These are phyloP conservation scores for Hanseniaspora jakobsenii DNA, from an alignment of 805 yeast species.

Conservation along the genomic window DNA sequence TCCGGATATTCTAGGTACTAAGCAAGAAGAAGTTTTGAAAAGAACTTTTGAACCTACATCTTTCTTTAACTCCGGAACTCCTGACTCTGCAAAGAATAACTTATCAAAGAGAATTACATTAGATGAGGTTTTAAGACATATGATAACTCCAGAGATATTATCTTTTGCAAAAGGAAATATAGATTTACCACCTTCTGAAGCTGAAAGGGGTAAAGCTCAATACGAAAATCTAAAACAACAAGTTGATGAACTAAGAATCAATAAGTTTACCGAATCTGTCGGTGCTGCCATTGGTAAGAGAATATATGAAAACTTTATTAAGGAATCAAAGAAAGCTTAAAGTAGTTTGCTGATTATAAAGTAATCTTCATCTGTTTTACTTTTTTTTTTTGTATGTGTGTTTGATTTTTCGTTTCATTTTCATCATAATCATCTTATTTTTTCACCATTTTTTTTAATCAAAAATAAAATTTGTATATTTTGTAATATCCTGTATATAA, in stretches of 20 bases:
- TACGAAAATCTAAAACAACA: conserved; percentile 38
- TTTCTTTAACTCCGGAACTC: conserved; percentile 55
- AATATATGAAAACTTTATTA: conserved; percentile 29
- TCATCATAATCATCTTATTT: too few relatives aligned
- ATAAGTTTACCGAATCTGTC: conserved; percentile 33
- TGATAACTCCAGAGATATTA: conserved; percentile 42
- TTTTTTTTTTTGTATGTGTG: background rate
- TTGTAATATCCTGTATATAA: too few relatives aligned
- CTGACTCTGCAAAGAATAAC: conserved; percentile 49
- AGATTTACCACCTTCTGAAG: conserved; percentile 59
- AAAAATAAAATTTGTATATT: too few relatives aligned
- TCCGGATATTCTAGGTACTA: conserved; percentile 50
- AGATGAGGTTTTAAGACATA: conserved; percentile 31
- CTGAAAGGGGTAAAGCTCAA: conserved; percentile 48
- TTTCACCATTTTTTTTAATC: too few relatives aligned
- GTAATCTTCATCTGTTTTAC: background rate
- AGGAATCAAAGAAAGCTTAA: conserved; percentile 16
- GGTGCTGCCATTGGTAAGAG: conserved; percentile 35
- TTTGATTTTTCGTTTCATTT: too few relatives aligned
- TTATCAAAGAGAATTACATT: conserved; percentile 35
- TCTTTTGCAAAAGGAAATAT: conserved; percentile 29
- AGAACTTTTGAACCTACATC: conserved; percentile 66
- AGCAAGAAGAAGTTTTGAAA: conserved; percentile 45
- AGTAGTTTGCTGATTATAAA: background rate
- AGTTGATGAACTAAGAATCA: conserved; percentile 23